phyloP scores from a whole-genome alignment of 257 asterid genomes.

The Plectranthus barbatus region DNA sequence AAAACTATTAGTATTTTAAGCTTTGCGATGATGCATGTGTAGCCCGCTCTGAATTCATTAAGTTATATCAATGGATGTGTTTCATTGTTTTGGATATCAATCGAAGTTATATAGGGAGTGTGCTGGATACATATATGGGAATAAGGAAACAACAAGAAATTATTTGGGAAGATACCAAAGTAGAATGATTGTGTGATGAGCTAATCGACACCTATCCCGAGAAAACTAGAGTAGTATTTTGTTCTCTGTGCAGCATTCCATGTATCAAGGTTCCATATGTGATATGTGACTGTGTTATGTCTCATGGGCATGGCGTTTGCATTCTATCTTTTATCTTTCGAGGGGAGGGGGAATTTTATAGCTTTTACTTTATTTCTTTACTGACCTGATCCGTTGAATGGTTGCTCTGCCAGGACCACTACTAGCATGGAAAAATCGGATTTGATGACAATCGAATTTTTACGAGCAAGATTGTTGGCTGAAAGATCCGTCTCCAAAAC shows the following conservation, averaged over 20 bases:
- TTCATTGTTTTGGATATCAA: neutral
- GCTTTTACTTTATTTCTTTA: conserved; percentile 7
- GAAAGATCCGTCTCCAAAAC: conserved; percentile 85
- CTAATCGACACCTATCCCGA: neutral
- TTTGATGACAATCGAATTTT: conserved; percentile 75
- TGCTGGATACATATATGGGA: neutral
- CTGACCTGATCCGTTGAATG: conserved; percentile 18
- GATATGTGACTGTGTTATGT: neutral
- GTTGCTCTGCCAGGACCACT: conserved; percentile 31
- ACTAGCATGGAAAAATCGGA: conserved; percentile 55
- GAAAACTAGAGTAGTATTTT: neutral
- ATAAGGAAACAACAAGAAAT: neutral
- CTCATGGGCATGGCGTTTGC: too few relatives aligned
- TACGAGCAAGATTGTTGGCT: conserved; percentile 72
- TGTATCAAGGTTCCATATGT: neutral
- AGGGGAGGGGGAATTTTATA: neutral
- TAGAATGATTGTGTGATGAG: neutral
- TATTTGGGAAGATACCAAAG: neutral
- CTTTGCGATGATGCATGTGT: too few relatives aligned
- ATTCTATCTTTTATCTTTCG: neutral
- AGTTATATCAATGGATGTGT: neutral
- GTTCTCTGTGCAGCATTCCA: neutral
- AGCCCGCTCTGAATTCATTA: neutral
- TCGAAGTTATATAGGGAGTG: neutral
- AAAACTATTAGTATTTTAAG: too few relatives aligned